Conservation (phyloP, 176 grass and related monocot genomes). For the Musa itinerans region DNA sequence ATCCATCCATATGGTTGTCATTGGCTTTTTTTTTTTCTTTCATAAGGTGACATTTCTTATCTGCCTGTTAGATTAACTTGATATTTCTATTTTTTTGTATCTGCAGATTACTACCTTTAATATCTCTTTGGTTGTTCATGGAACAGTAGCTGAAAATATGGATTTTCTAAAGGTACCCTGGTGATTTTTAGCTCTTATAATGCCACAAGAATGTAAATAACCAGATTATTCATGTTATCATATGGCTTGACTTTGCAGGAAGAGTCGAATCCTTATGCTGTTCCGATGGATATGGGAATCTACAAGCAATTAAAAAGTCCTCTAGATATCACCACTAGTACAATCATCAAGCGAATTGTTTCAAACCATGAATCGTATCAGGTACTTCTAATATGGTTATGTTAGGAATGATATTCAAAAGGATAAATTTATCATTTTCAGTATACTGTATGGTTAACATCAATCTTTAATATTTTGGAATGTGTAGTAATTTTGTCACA, state of each 20-base stretch:
- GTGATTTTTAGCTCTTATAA: background rate
- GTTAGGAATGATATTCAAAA: background rate
- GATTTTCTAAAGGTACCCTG: slow-evolving; percentile 7
- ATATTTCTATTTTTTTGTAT: background rate
- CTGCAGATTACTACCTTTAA: slow-evolving; percentile 11
- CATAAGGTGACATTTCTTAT: too few relatives aligned
- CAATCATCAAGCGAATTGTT: slow-evolving; percentile 96
- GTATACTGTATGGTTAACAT: too few relatives aligned
- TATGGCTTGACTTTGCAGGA: slow-evolving; percentile 41
- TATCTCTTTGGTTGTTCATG: slow-evolving; percentile 11
- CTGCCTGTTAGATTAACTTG: background rate
- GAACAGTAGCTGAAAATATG: slow-evolving; percentile 9
- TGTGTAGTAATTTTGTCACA: too few relatives aligned
- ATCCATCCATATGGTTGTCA: too few relatives aligned
- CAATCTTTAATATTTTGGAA: too few relatives aligned
- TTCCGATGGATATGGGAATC: slow-evolving; percentile 70
- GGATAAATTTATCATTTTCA: background rate
- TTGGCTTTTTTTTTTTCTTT: too few relatives aligned
- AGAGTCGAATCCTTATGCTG: slow-evolving; percentile 77
- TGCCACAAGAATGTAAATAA: slow-evolving; percentile 6
- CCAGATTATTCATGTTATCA: background rate
- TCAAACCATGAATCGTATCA: slow-evolving; percentile 92
- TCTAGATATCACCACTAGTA: slow-evolving; percentile 87
- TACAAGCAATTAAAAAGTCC: slow-evolving; percentile 61
- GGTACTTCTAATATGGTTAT: slow-evolving; percentile 31